Conservation (phyloP, 495 filamentous ascomycete genomes). For the Penicillium macrosclerotiorum region DNA sequence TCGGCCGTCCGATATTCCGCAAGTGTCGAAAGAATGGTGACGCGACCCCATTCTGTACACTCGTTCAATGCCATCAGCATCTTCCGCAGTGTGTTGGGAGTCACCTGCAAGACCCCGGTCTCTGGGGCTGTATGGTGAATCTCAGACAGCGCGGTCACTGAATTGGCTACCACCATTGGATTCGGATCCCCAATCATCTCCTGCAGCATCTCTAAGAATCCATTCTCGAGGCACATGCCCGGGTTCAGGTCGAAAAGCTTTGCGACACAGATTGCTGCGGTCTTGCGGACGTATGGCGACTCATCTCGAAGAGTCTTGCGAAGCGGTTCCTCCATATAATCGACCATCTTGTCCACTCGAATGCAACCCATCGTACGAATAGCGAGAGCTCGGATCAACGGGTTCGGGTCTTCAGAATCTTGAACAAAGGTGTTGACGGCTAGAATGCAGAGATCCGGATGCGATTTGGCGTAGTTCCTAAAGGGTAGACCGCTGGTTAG, state of each 20-base stretch:
- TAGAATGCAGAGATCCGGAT: conserved; percentile 97
- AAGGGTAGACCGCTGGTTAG: conserved; percentile 9
- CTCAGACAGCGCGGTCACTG: conserved; percentile 88
- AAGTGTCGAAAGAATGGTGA: conserved; percentile 87
- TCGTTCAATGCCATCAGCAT: conserved; percentile 96
- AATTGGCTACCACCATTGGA: conserved; percentile 98
- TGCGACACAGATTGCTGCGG: conserved; percentile 94
- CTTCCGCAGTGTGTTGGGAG: conserved; percentile 80
- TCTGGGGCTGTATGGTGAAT: conserved; percentile 90
- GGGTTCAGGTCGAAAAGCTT: conserved; percentile 97
- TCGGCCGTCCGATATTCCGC: conserved; percentile 84
- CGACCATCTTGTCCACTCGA: conserved; percentile 98
- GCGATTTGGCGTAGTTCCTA: conserved; percentile 99
- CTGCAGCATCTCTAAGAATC: conserved; percentile 92
- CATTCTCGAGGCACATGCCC: conserved; percentile 89
- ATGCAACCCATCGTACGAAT: conserved; percentile 99
- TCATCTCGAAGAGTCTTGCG: conserved; percentile 96
- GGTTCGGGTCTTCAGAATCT: conserved; percentile 98
- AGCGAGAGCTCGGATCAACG: conserved; percentile 87
- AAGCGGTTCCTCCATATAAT: conserved; percentile 99
- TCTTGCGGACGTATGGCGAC: conserved; percentile 97
- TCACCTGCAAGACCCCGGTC: conserved; percentile 80
- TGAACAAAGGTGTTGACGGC: conserved; percentile 99
- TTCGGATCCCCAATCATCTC: conserved; percentile 97
- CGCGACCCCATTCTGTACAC: conserved; percentile 98